A percentile compares a stretch with the other conserved stretches of the same genome.
phyloP scores from a whole-genome alignment of 179 eudicot species.

The Amaranthus tricolor region DNA sequence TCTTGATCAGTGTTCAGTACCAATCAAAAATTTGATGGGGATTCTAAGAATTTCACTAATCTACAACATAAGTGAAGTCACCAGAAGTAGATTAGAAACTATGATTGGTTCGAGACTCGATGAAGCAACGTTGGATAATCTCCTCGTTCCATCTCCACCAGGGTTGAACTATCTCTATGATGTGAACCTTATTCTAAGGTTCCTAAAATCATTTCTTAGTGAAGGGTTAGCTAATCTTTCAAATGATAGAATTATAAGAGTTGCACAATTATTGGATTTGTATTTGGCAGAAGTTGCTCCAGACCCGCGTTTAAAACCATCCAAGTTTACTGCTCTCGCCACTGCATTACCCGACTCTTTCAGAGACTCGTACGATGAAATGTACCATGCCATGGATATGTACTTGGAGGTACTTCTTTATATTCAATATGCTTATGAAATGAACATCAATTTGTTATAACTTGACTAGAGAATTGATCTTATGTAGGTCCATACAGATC shows the following conservation, averaged over 20 bases:
- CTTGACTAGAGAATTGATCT: background rate
- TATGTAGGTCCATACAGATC: constrained; percentile 52
- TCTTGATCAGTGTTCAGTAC: constrained; percentile 41
- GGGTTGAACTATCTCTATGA: constrained; percentile 53
- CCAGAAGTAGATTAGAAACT: constrained; percentile 44
- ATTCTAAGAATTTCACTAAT: constrained; percentile 45
- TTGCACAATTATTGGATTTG: constrained; percentile 52
- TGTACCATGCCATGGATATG: constrained; percentile 71
- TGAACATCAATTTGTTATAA: background rate
- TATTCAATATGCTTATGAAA: background rate
- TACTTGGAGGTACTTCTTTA: constrained; percentile 59
- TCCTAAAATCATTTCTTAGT: constrained; percentile 47
- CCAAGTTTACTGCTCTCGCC: constrained; percentile 55
- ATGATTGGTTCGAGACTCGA: constrained; percentile 64
- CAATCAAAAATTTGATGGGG: constrained; percentile 61
- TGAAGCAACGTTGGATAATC: constrained; percentile 65
- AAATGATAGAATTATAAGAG: constrained; percentile 43
- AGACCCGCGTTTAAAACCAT: constrained; percentile 60
- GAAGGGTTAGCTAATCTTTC: constrained; percentile 33
- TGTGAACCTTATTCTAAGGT: constrained; percentile 61
- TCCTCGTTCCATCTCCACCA: constrained; percentile 60
- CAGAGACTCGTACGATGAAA: constrained; percentile 54
- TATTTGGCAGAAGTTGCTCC: constrained; percentile 87
- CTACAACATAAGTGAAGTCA: constrained; percentile 30
- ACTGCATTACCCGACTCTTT: constrained; percentile 62